A percentile compares a stretch with the other conserved stretches of the same genome.
Conservation (phyloP, 768 basidiomycete species). For the Mycena polygramma region DNA sequence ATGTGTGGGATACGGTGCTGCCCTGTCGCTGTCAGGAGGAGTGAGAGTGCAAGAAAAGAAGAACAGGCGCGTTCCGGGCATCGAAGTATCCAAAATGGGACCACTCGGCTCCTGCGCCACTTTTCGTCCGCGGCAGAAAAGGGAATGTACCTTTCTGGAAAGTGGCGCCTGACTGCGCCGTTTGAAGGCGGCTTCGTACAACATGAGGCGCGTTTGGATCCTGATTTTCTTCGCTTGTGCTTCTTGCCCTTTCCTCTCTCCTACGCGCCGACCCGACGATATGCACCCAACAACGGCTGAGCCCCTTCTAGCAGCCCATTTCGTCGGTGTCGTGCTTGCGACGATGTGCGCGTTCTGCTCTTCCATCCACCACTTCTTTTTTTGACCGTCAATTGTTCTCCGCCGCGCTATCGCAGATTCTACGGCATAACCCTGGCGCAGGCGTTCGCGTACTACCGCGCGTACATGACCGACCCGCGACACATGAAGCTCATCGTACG, state of each 20-base stretch:
- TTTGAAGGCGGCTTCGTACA: slow-evolving; percentile 13
- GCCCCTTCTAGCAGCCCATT: slow-evolving; percentile 24
- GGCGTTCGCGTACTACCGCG: slow-evolving; percentile 49
- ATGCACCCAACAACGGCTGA: slow-evolving; percentile 17
- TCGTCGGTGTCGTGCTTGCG: slow-evolving; percentile 48
- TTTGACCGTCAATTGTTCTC: neutral
- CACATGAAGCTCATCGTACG: slow-evolving; percentile 50
- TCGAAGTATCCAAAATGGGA: slow-evolving; percentile 7
- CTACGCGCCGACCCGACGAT: slow-evolving; percentile 3
- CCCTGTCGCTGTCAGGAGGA: slow-evolving; percentile 16
- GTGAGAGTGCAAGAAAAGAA: neutral
- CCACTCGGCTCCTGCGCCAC: slow-evolving; percentile 19
- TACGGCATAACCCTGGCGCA: slow-evolving; percentile 52
- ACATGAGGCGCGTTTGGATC: slow-evolving; percentile 27
- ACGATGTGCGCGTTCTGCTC: slow-evolving; percentile 41
- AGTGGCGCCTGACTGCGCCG: slow-evolving; percentile 7
- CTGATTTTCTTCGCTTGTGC: slow-evolving; percentile 28
- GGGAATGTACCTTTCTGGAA: slow-evolving; percentile 6
- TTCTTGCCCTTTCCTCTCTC: slow-evolving; percentile 20
- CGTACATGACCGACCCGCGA: slow-evolving; percentile 45
- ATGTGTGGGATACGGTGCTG: neutral
- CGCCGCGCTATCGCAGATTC: slow-evolving; percentile 39
- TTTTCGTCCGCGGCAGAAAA: slow-evolving; percentile 26
- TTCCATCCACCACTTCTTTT: neutral
- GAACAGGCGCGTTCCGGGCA: neutral